Base-by-base conservation (phyloP, 441 rosid species). In the Adansonia madagascariensis region DNA sequence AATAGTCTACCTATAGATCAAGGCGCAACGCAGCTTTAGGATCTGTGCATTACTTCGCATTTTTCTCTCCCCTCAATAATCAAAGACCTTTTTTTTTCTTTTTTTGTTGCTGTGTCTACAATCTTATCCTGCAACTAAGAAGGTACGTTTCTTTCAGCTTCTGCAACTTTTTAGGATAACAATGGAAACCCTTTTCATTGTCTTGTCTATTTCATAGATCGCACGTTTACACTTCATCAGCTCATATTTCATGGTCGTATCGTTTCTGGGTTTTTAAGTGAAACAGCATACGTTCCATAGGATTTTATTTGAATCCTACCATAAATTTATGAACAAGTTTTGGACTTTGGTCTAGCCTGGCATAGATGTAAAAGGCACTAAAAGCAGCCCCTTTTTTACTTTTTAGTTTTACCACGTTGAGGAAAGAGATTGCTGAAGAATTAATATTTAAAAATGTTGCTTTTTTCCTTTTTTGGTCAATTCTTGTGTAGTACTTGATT, bases 61-160 rank as follows among this genome's bases (percentile, higher is more conserved):
- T 43, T 43, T 43, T 77, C 46, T 35, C 1, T 46, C 43, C 15
- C n/a, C 31, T 44, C 64, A 53, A 18, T 52, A 60, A 69, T 66
- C 39, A 14, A 15, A 35, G 62, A 31, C 1, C n/a, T 15, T n/a
- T 59, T 11, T 11, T 43, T 31, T 31, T 61, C 24, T 24, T 8
- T 31, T 62, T 62, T 17, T 15, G 15, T 52, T 52, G 27, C 56
- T 69, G 59, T 53, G 59, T 17, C 1, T 70, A 9, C 15, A 27
- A 27, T 52, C 49, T 56, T 44, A 73, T 57, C 47, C 65, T 41
- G 71, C 75, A 44, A 81, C 60, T 83, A 79, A 31, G 18, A 85
- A 88, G 88, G 84, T 62, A 72, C 14, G 71, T 39, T 65, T 71
- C 24, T 77, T 65, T 57, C 56, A n/a, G 15, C 59, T 8, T 62